Evolutionary conservation across 148 eudicot genomes (phyloP), one percentile per base, ranked within the genome.

Genomic region (Agrostemma githago): DNA sequence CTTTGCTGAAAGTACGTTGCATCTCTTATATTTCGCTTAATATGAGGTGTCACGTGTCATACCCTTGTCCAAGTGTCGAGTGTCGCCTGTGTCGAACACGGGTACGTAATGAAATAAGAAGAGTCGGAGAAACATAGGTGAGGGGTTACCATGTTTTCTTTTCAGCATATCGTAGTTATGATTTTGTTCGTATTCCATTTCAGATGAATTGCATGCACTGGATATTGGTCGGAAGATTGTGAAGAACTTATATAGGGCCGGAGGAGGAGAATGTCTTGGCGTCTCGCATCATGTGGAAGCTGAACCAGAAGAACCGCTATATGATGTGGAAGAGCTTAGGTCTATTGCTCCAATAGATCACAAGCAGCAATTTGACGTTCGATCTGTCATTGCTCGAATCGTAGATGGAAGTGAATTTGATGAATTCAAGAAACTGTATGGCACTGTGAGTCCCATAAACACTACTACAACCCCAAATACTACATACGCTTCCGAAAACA

Each of bases 361-460:
- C 87, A 95, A 86, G 82, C 99, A 90, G 86, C 86, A 90, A 58
- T 90, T 92, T 81, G 99, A 95, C 79, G 77, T 92, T 67, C 90
- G 99, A 64, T 87, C 97, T 75, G 84, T 92, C 68, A 95, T 95
- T 79, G 89, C 97, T 74, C 99, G 96, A 66, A 82, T 89, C 15
- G 97, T 95, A 68, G 99, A 95, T 72, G 97, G 96, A 72, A 95
- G 99, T 82, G 99, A 88, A 84, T 95, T 95, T 83, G 99, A 95
- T 62, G 99, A 95, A 82, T 95, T 92, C 96, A 95, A 95, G 93
- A 90, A 92, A 88, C 59, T 95, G 87, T 95, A 92, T 88, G 99
- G 97, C 89, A 89, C 89, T 90, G 99, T 95, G 90, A 90, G 97
- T 86, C 72, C 75, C 87, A 75, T 77, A 43, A 66, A 78, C 72